These are phyloP conservation scores for Fusarium goolgardi DNA, from an alignment of 2,329 filamentous ascomycete species.

Conservation along the genomic window DNA sequence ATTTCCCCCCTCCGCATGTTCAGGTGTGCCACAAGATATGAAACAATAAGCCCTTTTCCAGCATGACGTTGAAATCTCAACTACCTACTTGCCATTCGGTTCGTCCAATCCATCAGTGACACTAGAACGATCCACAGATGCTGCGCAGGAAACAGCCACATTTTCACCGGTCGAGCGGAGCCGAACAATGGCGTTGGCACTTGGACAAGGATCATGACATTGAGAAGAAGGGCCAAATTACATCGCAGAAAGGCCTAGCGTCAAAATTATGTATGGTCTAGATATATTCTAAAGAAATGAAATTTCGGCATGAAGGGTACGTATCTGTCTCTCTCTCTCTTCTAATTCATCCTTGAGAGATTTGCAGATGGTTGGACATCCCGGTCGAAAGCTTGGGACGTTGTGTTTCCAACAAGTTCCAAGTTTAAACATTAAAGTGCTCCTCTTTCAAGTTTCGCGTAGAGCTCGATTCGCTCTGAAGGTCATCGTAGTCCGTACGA, in stretches of 20 bases:
- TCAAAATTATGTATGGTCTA: conserved; percentile 15
- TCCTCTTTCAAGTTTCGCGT: conserved; percentile 43
- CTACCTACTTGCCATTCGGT: too few species aligned
- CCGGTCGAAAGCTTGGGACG: too few species aligned
- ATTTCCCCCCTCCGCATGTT: too few species aligned
- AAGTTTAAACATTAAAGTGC: conserved; percentile 16
- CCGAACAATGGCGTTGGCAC: conserved; percentile 16
- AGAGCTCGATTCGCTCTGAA: conserved; percentile 45
- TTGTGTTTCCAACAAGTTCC: too few species aligned
- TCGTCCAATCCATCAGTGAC: too few species aligned
- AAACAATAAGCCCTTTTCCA: too few species aligned
- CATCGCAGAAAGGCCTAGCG: not conserved
- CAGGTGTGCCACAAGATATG: too few species aligned
- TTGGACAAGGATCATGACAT: conserved; percentile 6
- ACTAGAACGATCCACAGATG: too few species aligned
- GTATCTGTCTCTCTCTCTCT: too few species aligned
- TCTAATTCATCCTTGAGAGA: too few species aligned
- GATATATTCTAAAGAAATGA: not conserved
- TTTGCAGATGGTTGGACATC: too few species aligned
- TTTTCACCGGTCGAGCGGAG: conserved; percentile 26
- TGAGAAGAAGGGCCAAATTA: not conserved
- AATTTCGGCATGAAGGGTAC: not conserved
- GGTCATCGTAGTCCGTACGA: conserved; percentile 41
- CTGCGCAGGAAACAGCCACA: not conserved
- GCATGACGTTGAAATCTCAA: too few species aligned